Conservation (phyloP, 805 yeast genomes). For the Ogataea methylovora region DNA sequence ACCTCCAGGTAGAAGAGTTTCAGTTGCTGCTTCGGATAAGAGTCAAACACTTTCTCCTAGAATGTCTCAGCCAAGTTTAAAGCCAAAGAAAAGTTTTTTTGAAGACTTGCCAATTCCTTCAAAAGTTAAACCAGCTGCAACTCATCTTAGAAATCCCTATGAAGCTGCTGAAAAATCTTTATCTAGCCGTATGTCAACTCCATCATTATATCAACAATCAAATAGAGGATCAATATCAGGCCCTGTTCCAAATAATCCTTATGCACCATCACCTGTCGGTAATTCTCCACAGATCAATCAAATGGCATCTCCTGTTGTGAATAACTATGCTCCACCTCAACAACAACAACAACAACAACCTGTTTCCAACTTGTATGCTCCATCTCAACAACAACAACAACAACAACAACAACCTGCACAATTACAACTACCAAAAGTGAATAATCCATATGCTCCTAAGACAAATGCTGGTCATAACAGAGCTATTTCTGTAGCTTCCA, state of each 20-base stretch:
- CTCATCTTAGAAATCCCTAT: constrained; percentile 19
- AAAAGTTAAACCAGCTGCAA: constrained; percentile 1
- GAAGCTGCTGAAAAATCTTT: constrained; percentile 6
- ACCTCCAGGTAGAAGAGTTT: constrained; percentile 3
- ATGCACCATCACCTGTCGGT: constrained; percentile 2
- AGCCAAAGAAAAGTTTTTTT: constrained; percentile 39
- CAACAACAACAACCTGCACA: background rate
- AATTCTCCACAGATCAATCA: background rate
- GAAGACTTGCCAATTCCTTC: constrained; percentile 45
- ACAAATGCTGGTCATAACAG: constrained; percentile 24
- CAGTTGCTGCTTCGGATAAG: background rate
- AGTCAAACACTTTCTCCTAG: constrained; percentile 3
- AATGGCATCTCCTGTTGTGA: background rate
- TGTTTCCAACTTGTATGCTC: background rate
- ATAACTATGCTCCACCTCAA: background rate
- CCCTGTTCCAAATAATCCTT: constrained; percentile 2
- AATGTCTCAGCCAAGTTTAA: background rate
- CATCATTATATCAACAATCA: constrained; percentile 2
- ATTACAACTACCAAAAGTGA: too few relatives aligned
- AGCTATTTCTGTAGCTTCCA: constrained; percentile 13
- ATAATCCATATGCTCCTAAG: constrained; percentile 26
- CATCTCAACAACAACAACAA: background rate
- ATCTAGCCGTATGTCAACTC: background rate
- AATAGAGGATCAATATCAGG: constrained; percentile 3
- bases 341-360: background rate